These are phyloP conservation scores for Discostella stelligeroides DNA, from an alignment of 108 stramenopile genomes.

Conservation along the genomic window DNA sequence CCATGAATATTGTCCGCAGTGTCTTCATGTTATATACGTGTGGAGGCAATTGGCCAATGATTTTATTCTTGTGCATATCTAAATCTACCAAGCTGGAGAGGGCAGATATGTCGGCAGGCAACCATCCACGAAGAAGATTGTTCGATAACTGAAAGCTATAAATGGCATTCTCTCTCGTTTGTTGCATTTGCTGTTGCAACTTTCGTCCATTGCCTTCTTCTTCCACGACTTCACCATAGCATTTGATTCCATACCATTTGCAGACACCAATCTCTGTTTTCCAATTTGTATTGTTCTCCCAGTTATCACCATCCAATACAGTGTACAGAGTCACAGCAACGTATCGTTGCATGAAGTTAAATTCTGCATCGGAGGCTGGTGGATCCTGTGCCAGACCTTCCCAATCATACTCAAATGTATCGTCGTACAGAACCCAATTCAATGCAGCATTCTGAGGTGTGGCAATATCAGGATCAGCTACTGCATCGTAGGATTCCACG, in stretches of 20 bases:
- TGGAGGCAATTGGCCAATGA: slow-evolving; percentile 51
- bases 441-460: slow-evolving; percentile 15
- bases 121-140: slow-evolving; percentile 21
- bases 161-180: slow-evolving; percentile 16
- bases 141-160: slow-evolving; percentile 1
- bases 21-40: slow-evolving; percentile 14
- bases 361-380: slow-evolving; percentile 9
- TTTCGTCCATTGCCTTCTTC: slow-evolving; percentile 2
- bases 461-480: slow-evolving; percentile 11
- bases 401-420: slow-evolving; percentile 38
- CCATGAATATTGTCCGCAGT: slow-evolving; percentile 31
- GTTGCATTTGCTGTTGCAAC: not conserved
- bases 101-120: slow-evolving; percentile 21
- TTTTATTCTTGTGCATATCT: slow-evolving; percentile 45
- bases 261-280: slow-evolving; percentile 27
- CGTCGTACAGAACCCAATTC: slow-evolving; percentile 23
- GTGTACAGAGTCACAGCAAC: slow-evolving; percentile 25
- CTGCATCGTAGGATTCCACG: slow-evolving; percentile 13
- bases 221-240: slow-evolving; percentile 5
- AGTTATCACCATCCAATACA: slow-evolving; percentile 21
- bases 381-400: slow-evolving; percentile 20
- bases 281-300: slow-evolving; percentile 35
- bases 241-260: slow-evolving; percentile 45
- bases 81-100: slow-evolving; percentile 15
- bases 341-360: slow-evolving; percentile 37